phyloP scores from a whole-genome alignment of 2,329 filamentous ascomycete species.

The Ustilaginoidea virens region DNA sequence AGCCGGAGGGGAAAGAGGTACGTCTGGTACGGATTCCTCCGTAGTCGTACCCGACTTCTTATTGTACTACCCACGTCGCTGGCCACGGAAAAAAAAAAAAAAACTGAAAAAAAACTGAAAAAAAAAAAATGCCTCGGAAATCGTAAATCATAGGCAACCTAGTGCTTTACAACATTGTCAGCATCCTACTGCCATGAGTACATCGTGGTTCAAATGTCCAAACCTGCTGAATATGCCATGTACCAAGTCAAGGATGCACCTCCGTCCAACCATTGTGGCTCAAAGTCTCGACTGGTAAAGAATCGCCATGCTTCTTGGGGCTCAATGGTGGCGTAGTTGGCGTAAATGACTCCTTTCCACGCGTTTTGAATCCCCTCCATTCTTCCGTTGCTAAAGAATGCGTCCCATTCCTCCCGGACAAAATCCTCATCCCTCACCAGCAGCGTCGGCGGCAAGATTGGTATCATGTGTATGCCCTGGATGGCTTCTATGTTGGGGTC shows the following conservation, averaged over 20 bases:
- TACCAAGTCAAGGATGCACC: slow-evolving; percentile 80
- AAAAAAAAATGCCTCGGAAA: not conserved
- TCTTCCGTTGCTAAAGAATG: slow-evolving; percentile 56
- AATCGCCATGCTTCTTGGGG: slow-evolving; percentile 56
- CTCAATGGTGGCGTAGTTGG: slow-evolving; percentile 67
- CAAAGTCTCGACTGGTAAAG: slow-evolving; percentile 52
- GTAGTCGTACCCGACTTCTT: too few species aligned
- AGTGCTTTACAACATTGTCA: slow-evolving; percentile 4
- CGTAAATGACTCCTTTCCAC: slow-evolving; percentile 76
- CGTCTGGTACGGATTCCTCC: too few species aligned
- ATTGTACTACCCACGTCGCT: too few species aligned
- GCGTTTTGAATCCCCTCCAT: slow-evolving; percentile 52
- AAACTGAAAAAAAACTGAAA: not conserved
- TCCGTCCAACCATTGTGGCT: slow-evolving; percentile 58
- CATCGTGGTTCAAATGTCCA: too few species aligned
- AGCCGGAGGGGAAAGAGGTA: too few species aligned
- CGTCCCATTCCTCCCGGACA: slow-evolving; percentile 68
- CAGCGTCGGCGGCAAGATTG: slow-evolving; percentile 51
- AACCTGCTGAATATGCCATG: slow-evolving; percentile 62
- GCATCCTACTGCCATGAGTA: not conserved
- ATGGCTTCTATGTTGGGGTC: slow-evolving; percentile 58
- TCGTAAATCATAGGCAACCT: not conserved
- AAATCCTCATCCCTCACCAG: slow-evolving; percentile 54
- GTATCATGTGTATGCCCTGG: slow-evolving; percentile 71
- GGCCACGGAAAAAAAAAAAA: not conserved